Evolutionary conservation across 495 filamentous ascomycete genomes (phyloP).

Genomic region (Bacidia gigantensis): DNA sequence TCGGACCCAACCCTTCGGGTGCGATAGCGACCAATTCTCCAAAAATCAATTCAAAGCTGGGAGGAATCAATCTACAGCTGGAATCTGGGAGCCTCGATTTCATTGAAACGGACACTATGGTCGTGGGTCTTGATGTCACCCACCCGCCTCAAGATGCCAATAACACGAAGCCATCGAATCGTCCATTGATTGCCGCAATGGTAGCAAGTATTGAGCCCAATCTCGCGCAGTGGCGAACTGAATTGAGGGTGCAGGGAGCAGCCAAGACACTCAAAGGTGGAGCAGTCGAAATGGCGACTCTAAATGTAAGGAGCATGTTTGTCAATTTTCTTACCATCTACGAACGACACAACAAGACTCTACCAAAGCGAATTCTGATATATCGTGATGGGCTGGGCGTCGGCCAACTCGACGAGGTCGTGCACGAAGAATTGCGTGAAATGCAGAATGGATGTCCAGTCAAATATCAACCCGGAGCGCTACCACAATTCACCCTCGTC

Average conservation of each 20-base stretch:
- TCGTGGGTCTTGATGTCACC: conserved; percentile 78
- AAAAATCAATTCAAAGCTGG: conserved; percentile 79
- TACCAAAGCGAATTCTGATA: conserved; percentile 62
- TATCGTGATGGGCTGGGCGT: conserved; percentile 90
- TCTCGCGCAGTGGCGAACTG: conserved; percentile 56
- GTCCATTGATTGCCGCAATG: conserved; percentile 44
- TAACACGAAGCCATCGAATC: conserved; percentile 40
- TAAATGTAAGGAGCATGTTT: conserved; percentile 38
- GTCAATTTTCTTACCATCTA: conserved; percentile 47
- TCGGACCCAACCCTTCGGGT: conserved; percentile 16
- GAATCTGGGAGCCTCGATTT: conserved; percentile 34
- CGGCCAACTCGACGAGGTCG: conserved; percentile 54
- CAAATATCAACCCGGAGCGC: conserved; percentile 30
- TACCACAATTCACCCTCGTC: conserved; percentile 25
- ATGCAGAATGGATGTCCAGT: conserved; percentile 46
- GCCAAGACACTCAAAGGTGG: conserved; percentile 27
- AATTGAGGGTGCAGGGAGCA: not conserved
- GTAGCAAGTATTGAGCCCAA: conserved; percentile 53
- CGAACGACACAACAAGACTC: conserved; percentile 26
- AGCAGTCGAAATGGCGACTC: not conserved
- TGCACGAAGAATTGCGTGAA: conserved; percentile 41
- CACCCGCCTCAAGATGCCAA: conserved; percentile 64
- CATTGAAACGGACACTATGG: conserved; percentile 48
- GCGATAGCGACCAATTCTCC: conserved; percentile 64
- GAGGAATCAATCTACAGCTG: conserved; percentile 45